phyloP scores from a whole-genome alignment of 371 early-diverging fungal species.

The Mortierella sp. region DNA sequence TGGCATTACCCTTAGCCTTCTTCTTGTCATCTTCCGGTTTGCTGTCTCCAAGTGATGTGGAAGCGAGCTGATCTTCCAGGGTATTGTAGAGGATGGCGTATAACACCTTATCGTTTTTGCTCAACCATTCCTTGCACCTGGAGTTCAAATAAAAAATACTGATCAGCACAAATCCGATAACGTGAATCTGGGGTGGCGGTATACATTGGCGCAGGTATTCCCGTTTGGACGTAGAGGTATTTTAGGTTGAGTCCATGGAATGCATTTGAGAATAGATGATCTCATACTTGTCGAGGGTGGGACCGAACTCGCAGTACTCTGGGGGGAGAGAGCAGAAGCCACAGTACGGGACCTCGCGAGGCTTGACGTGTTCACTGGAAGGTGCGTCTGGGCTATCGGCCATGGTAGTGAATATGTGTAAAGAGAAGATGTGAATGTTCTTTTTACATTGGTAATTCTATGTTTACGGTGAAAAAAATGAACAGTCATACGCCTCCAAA shows the following conservation, averaged over 20 bases:
- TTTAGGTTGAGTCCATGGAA: neutral
- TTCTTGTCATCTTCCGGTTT: conserved; percentile 50
- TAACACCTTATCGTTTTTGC: conserved; percentile 62
- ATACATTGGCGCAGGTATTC: neutral
- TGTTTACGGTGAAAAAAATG: conserved; percentile 7
- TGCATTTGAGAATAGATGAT: neutral
- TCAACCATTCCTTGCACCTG: conserved; percentile 84
- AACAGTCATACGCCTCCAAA: neutral
- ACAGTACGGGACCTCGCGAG: conserved; percentile 62
- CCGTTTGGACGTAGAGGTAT: neutral
- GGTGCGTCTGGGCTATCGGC: conserved; percentile 55
- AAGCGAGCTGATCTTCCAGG: conserved; percentile 57
- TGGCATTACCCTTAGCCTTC: conserved; percentile 58
- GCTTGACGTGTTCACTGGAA: conserved; percentile 53
- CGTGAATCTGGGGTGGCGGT: neutral
- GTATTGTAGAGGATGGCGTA: conserved; percentile 57
- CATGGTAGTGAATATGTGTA: conserved; percentile 18
- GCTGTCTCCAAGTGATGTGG: conserved; percentile 42
- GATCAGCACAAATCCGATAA: neutral
- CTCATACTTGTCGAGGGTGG: conserved; percentile 71
- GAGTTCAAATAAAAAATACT: neutral
- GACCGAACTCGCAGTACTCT: conserved; percentile 94
- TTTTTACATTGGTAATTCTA: neutral
- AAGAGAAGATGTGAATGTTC: neutral
- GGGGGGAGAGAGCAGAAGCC: conserved; percentile 63